These are phyloP conservation scores for Guadua angustifolia DNA, from an alignment of 176 grass and related monocot genomes.

Conservation along the genomic window DNA sequence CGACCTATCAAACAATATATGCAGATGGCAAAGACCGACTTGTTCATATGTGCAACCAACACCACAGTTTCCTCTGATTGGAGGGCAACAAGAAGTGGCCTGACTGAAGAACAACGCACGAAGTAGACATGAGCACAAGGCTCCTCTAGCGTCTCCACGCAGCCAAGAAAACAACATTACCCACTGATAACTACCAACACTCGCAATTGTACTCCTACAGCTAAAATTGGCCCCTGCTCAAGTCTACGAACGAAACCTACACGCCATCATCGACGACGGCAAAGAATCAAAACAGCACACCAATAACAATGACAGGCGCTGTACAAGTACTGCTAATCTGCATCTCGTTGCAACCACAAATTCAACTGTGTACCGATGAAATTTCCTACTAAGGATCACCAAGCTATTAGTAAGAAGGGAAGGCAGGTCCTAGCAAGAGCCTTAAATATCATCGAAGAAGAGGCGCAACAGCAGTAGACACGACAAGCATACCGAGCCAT, in stretches of 20 bases:
- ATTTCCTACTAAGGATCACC: background rate
- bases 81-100: background rate
- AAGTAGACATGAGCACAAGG: background rate
- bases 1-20: background rate
- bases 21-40: background rate
- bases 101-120: background rate
- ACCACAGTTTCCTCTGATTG: background rate
- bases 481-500: background rate
- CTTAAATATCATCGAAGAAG: background rate
- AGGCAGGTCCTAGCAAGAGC: background rate
- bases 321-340: background rate
- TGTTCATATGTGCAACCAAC: background rate
- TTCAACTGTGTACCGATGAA: background rate
- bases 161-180: background rate
- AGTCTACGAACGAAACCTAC: background rate
- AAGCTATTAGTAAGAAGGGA: background rate
- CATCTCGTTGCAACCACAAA: background rate
- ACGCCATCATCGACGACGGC: background rate
- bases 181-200: background rate
- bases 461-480: background rate
- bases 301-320: background rate
- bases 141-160: background rate
- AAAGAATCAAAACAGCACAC: background rate
- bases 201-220: background rate
- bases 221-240: background rate